Conservation (phyloP, 176 grass and related monocot genomes). For the Neostapfia colusana region DNA sequence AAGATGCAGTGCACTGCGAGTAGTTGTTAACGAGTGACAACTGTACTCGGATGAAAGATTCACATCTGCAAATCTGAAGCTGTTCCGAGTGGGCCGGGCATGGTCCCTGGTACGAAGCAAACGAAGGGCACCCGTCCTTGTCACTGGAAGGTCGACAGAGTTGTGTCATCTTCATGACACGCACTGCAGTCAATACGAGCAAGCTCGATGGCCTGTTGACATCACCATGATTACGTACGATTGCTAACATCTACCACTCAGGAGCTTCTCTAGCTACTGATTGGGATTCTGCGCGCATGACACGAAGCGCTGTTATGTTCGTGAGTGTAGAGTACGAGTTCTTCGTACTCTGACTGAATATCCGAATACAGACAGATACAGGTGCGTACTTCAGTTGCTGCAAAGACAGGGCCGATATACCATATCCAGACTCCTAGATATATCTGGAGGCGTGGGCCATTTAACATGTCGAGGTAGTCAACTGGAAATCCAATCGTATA, state of each 20-base stretch:
- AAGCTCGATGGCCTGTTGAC: background rate
- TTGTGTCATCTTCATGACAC: background rate
- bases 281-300: no score
- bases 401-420: no score
- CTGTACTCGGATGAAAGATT: constrained; percentile 26
- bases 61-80: constrained; percentile 21
- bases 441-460: background rate
- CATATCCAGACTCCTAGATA: background rate
- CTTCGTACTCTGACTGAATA: background rate
- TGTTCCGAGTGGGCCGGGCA: background rate
- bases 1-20: constrained; percentile 33
- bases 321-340: background rate
- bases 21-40: constrained; percentile 16
- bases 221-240: background rate
- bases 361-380: background rate
- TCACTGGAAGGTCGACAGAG: constrained; percentile 19
- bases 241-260: background rate
- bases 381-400: background rate
- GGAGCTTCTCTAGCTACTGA: no score
- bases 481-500: constrained; percentile 38
- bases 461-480: constrained; percentile 9
- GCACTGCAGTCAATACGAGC: background rate
- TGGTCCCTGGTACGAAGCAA: background rate
- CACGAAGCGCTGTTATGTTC: background rate
- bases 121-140: constrained; percentile 5